phyloP scores from a whole-genome alignment of 1,284 basidiomycete genomes.

The Xerocomus minutiporus region DNA sequence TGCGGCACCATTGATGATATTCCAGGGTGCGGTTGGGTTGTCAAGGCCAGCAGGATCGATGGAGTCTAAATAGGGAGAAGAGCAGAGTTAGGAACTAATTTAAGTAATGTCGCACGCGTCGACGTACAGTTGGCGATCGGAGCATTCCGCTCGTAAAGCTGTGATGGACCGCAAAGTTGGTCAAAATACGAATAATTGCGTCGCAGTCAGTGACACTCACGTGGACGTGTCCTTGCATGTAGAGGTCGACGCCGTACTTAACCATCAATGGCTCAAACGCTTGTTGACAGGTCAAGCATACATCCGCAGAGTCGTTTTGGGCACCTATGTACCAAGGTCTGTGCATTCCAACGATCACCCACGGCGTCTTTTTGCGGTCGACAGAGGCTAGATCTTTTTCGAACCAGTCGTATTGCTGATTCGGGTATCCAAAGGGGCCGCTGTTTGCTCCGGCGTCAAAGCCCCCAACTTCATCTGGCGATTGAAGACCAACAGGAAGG shows the following conservation, averaged over 20 bases:
- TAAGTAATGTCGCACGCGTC: no score
- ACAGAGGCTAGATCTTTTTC: constrained; percentile 25
- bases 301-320: constrained; percentile 8
- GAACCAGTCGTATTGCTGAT: constrained; percentile 29
- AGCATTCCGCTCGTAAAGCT: constrained; percentile 27
- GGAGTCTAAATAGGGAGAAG: constrained; percentile 5
- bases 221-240: constrained; percentile 30
- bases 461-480: constrained; percentile 21
- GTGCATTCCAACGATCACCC: constrained; percentile 28
- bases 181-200: background rate
- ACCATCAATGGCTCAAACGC: constrained; percentile 30
- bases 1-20: constrained; percentile 27
- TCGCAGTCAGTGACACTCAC: constrained; percentile 3
- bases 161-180: background rate
- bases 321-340: constrained; percentile 25
- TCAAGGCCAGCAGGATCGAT: constrained; percentile 26
- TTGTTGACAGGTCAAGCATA: constrained; percentile 24
- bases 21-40: constrained; percentile 29
- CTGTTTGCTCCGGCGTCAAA: constrained; percentile 15
- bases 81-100: no score
- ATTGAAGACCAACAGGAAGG: constrained; percentile 21
- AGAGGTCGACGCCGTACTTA: constrained; percentile 30
- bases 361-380: constrained; percentile 23
- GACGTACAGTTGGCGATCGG: constrained; percentile 28
- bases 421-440: constrained; percentile 26